These are phyloP conservation scores for Stramenopiles sp. DNA, from an alignment of 352 stramenopile species.

Conservation along the genomic window DNA sequence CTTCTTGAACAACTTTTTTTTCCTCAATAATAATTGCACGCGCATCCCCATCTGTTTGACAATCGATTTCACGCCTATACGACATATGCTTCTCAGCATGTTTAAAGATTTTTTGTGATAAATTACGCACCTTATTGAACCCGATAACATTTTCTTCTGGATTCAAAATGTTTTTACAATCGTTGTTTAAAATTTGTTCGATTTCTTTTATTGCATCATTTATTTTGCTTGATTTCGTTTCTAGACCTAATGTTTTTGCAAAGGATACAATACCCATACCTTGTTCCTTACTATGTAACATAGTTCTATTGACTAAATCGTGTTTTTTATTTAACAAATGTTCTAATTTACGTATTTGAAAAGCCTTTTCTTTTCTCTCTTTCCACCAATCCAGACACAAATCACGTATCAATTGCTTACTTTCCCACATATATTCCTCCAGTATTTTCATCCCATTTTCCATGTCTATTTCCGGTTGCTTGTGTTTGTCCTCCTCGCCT, in stretches of 20 bases:
- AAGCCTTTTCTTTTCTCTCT: neutral
- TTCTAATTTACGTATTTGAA: neutral
- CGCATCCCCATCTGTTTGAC: neutral
- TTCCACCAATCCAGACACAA: neutral
- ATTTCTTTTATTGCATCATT: neutral
- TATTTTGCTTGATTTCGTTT: neutral
- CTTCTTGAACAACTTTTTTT: neutral
- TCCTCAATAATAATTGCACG: neutral
- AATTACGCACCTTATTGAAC: neutral
- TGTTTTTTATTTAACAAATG: neutral
- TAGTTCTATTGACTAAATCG: too few species aligned
- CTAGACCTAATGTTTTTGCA: neutral
- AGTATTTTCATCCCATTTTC: neutral
- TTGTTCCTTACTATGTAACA: too few species aligned
- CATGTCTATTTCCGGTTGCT: neutral
- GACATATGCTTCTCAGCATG: neutral
- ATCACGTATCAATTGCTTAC: neutral
- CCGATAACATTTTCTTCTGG: too few species aligned
- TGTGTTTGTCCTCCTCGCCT: too few species aligned
- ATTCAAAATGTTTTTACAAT: neutral
- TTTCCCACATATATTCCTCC: neutral
- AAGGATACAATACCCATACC: neutral
- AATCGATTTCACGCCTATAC: neutral
- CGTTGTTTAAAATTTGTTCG: neutral
- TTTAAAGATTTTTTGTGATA: neutral